These are phyloP conservation scores for Zymoseptoria ardabiliae DNA, from an alignment of 2,329 filamentous ascomycete genomes.

Conservation along the genomic window DNA sequence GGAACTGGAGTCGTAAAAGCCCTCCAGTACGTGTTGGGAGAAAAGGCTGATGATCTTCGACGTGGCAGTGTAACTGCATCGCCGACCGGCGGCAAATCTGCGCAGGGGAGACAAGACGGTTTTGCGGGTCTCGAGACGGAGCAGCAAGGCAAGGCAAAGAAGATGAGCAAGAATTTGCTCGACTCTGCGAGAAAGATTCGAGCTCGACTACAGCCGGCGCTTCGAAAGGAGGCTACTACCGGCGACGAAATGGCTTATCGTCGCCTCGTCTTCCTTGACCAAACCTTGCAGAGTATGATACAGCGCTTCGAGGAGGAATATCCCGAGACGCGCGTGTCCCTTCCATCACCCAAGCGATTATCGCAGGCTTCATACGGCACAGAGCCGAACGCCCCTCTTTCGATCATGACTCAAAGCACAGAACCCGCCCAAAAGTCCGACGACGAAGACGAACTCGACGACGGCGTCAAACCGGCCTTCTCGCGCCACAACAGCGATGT, in stretches of 20 bases:
- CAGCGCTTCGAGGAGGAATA: slow-evolving; percentile 94
- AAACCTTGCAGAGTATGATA: slow-evolving; percentile 85
- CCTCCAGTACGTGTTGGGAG: slow-evolving; percentile 79
- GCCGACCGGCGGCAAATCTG: slow-evolving; percentile 42
- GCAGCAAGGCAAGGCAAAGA: slow-evolving; percentile 61
- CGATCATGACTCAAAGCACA: slow-evolving; percentile 8
- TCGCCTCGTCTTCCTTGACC: slow-evolving; percentile 76
- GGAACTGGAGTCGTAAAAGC: slow-evolving; percentile 94
- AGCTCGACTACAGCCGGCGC: slow-evolving; percentile 70
- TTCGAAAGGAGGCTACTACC: slow-evolving; percentile 64
- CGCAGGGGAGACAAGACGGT: slow-evolving; percentile 22
- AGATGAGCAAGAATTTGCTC: slow-evolving; percentile 87
- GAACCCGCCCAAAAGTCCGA: slow-evolving; percentile 25
- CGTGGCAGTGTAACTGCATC: slow-evolving; percentile 31
- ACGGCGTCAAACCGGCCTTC: slow-evolving; percentile 34
- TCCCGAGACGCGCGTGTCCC: slow-evolving; percentile 66
- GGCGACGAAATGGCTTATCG: slow-evolving; percentile 71
- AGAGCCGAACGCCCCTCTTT: slow-evolving; percentile 9
- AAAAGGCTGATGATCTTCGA: slow-evolving; percentile 51
- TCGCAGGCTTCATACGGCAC: slow-evolving; percentile 13
- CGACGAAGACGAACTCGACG: slow-evolving; percentile 29
- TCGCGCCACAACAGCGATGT: slow-evolving; percentile 58
- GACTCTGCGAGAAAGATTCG: slow-evolving; percentile 84
- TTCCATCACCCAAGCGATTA: slow-evolving; percentile 10
- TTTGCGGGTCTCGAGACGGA: slow-evolving; percentile 27